Base-by-base conservation (phyloP, 192 early-diverging fungal genomes). In the Coemansia sp. region DNA sequence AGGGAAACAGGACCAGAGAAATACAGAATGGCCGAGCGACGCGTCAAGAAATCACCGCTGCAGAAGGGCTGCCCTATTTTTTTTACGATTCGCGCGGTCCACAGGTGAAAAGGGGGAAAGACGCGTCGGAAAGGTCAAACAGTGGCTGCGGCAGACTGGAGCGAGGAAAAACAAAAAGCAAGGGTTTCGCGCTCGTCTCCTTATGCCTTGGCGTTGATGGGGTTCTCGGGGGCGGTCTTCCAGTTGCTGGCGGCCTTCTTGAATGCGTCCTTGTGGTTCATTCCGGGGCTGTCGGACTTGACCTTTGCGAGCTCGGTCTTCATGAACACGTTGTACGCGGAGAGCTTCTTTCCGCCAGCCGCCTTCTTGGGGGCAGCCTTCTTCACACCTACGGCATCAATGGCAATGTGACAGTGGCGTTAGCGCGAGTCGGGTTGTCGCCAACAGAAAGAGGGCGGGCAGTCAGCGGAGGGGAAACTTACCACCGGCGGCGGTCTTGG, bases 271-370 rank as follows among this genome's bases (percentile, higher is more conserved):
- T 87, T 88, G 83, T 91, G 89, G 59, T 71, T 59, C 38, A 89
- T 74, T 47, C 59, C 57, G 17, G 89, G 88, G 73, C 87, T 81
- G 67, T 77, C 69, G 22, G 68, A 67, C 86, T 91, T 91, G 85
- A 87, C 84, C 74, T 87, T 87, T 68, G 86, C 71, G 12, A 91
- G 78, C 82, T 89, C 84, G n/a, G 70, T 54, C 84, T 90, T 90
- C 88, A 90, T 90, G 74, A 83, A 90, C 67, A 78, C 79, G 82
- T 91, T 89, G 81, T 91, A 91, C 57, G 86, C 77, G 27, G 87
- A 86, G 46, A 85, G 53, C 79, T 86, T 88, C 70, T 85, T 85
- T 24, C 67, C 71, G 61, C 66, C 37, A 25, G 15, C 51, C 2
- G 27, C 27, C 51, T 32, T 54, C 51, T 54, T 54, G 51, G 51